Base-by-base conservation (phyloP, 2,329 filamentous ascomycete species). In the Chaetomiaceae sp. region DNA sequence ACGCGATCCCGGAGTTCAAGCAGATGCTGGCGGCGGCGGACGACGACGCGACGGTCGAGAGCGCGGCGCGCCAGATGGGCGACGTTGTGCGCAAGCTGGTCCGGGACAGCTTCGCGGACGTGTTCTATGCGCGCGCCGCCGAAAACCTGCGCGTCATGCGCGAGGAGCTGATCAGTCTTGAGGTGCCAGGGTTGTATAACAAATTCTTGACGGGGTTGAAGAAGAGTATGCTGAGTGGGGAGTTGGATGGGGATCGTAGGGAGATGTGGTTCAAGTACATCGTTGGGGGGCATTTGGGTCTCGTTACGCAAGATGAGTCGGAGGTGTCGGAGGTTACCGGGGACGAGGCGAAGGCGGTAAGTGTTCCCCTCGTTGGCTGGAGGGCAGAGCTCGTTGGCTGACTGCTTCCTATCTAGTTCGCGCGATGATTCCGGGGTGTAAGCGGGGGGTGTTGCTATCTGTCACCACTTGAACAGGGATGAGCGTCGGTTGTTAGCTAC, bases 1-100 rank as follows among this genome's bases (percentile, higher is more conserved):
- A 97, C 53, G 81, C 90, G 1, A 81, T 97, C 5, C 89, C 93
- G 0, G 87, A 91, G 49, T 96, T 95, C 76, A 94, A 90, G 62
- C 88, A 88, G 62, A 76, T 83, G 3, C 72, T 97, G 14, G 72
- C 72, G 1, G 68, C 69, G 1, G 74, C 84, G 0, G 74, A 79
- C 6, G 75, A 82, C 22, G 68, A 84, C 1, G 68, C 76, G 1
- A 72, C 76, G 3, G 77, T 94, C 43, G 72, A 79, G 49, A 76
- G 83, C 15, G 84, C 85, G 1, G 75, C 81, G 6, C 79, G 81
- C 53, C 87, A 94, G 60, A 86, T 97, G 78, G 80, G 75, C 11
- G 62, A 62, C 4, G 83, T 95, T 45, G 77, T 95, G 36, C 74
- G 81, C 48, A 69, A 73, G 7, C 78, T 87, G 41, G 78, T 96